Evolutionary conservation across 768 basidiomycete genomes (phyloP).

Genomic region (Pleurotus tuoliensis): DNA sequence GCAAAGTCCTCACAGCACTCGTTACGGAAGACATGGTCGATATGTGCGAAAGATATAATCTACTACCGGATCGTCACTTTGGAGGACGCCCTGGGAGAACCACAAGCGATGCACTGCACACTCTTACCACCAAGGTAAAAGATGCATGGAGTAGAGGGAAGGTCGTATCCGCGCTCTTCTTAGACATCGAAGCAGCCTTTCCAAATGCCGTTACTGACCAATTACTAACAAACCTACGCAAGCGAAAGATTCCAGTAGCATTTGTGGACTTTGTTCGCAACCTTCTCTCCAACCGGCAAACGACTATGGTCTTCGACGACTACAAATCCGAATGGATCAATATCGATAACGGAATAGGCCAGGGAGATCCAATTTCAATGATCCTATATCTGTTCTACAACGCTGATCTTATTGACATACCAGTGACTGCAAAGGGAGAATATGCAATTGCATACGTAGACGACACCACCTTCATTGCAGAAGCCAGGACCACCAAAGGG

Average conservation of each 20-base stretch:
- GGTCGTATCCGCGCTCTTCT: constrained; percentile 32
- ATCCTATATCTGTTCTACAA: constrained; percentile 20
- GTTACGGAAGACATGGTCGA: constrained; percentile 18
- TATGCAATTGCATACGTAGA: constrained; percentile 14
- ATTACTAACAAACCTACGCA: constrained; percentile 28
- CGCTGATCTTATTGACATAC: constrained; percentile 14
- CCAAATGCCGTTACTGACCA: constrained; percentile 29
- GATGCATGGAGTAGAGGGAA: constrained; percentile 29
- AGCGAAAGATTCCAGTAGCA: constrained; percentile 19
- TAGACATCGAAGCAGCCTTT: constrained; percentile 41
- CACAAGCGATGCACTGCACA: constrained; percentile 30
- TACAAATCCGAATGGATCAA: constrained; percentile 4
- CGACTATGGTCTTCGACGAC: constrained; percentile 17
- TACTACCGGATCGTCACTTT: constrained; percentile 33
- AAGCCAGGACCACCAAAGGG: constrained; percentile 4
- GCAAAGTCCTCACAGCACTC: constrained; percentile 22
- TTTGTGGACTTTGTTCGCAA: constrained; percentile 16
- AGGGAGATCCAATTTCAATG: background rate
- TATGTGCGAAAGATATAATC: constrained; percentile 21
- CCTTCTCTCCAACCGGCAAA: constrained; percentile 9
- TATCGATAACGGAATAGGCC: background rate
- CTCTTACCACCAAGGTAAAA: constrained; percentile 29
- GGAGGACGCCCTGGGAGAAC: constrained; percentile 34
- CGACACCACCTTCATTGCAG: constrained; percentile 9
- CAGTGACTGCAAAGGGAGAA: background rate